Evolutionary conservation across 768 basidiomycete genomes (phyloP), one percentile per base, ranked within the genome.

Genomic region (Tricholoma hemisulphureum): DNA sequence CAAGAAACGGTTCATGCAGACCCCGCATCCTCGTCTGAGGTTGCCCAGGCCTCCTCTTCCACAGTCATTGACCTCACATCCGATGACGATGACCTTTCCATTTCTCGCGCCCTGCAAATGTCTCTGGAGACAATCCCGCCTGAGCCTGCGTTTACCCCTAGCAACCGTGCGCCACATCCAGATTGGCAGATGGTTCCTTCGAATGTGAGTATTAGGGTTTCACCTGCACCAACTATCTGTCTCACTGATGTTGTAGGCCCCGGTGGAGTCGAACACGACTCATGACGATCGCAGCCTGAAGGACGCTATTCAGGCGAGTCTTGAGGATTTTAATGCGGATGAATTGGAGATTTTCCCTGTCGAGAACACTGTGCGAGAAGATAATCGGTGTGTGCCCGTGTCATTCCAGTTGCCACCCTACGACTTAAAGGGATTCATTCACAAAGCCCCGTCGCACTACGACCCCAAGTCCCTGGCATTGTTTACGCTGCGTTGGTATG

Each of bases 181-280:
- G 79, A 78, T 55, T 89, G 88, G 88, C 85, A 86, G 50, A 69
- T 89, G 67, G 87, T 89, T 7, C 82, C 83, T 18, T 83, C 87
- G 6, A 84, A 87, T 67, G 88, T 88, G 73, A 65, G 68, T 68
- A 64, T 41, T 41, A 41, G 28, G 32, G 51, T 34, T 34, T 21
- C 10, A 18, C 28, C 18, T 28, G 4, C 28, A 29, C 46, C 9
- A 7, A 49, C 2, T n/a, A 9, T 39, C 23, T 45, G 28, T 35
- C 53, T 59, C 51, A 56, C 29, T 29, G 59, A 59, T 53, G 48
- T 62, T 51, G 50, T 68, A 77, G 77, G 72, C 67, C 51, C 69
- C 69, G 56, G 66, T 60, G 55, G 69, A 54, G 18, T 60, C 72
- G 29, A 72, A 64, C 20, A 61, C 80, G 20, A 77, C 77, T 2